A percentile compares a stretch with the other conserved stretches of the same genome.
Conservation (phyloP, 768 basidiomycete species). For the Dioszegia crocea region DNA sequence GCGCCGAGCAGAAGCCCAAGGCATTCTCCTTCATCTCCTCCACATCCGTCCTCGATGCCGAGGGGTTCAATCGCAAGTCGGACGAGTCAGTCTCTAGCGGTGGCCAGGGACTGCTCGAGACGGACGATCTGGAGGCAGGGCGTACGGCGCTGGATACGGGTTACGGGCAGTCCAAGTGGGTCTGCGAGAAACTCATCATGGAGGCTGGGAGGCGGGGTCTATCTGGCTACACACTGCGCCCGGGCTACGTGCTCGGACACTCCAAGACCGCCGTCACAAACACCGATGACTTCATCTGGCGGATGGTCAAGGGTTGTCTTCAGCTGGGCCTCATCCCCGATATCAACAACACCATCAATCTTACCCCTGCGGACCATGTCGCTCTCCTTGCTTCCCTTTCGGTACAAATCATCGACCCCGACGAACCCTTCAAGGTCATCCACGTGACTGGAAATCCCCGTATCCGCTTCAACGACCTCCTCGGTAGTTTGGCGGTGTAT, state of each 20-base stretch:
- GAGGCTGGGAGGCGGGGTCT: constrained; percentile 86
- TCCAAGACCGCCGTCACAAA: constrained; percentile 88
- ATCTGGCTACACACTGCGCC: constrained; percentile 77
- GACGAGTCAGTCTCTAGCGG: constrained; percentile 59
- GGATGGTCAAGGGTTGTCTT: constrained; percentile 94
- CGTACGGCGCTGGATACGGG: constrained; percentile 72
- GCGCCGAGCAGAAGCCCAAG: constrained; percentile 62
- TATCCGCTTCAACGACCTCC: constrained; percentile 82
- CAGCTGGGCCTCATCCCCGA: constrained; percentile 95
- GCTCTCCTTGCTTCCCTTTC: constrained; percentile 75
- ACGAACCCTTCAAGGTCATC: constrained; percentile 40
- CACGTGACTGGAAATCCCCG: constrained; percentile 83
- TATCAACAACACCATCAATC: constrained; percentile 96
- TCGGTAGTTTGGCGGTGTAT: constrained; percentile 67
- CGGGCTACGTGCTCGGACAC: constrained; percentile 95
- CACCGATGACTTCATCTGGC: constrained; percentile 98
- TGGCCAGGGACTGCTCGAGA: constrained; percentile 70
- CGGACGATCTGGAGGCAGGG: constrained; percentile 83
- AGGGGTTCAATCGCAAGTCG: constrained; percentile 81
- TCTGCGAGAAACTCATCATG: constrained; percentile 87
- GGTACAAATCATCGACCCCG: constrained; percentile 56
- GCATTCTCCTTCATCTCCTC: constrained; percentile 85
- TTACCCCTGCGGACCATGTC: constrained; percentile 96
- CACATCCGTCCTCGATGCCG: constrained; percentile 78
- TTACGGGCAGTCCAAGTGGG: constrained; percentile 98